Evolutionary conservation across 2,329 filamentous ascomycete species (phyloP).

Genomic region (Cladosporium sp.): DNA sequence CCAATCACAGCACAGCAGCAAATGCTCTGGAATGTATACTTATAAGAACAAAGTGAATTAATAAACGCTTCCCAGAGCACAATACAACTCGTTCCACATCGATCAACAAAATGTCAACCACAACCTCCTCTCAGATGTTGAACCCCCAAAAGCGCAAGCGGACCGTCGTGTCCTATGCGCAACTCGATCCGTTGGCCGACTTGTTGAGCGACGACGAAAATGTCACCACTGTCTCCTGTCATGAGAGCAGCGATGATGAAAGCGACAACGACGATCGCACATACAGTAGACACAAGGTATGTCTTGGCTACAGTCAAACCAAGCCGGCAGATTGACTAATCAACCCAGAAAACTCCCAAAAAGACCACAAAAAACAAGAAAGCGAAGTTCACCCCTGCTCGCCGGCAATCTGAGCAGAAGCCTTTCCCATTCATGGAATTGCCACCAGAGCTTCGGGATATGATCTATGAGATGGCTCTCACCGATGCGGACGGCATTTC

Average conservation of each 20-base stretch:
- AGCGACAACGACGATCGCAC: slow-evolving; percentile 8
- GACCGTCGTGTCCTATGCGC: slow-evolving; percentile 1
- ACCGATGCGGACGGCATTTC: slow-evolving; percentile 26
- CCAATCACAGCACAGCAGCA: not conserved
- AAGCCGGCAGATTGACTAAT: not conserved
- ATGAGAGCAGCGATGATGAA: not conserved
- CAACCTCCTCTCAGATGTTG: not conserved
- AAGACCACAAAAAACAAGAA: slow-evolving; percentile 19
- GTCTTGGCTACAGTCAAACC: too few relatives aligned
- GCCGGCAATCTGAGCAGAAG: slow-evolving; percentile 22
- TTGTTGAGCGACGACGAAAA: not conserved
- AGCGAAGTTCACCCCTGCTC: slow-evolving; percentile 12
- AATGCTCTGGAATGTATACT: not conserved
- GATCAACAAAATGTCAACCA: not conserved
- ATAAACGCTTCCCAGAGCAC: not conserved
- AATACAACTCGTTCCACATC: not conserved
- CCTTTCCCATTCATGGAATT: slow-evolving; percentile 31
- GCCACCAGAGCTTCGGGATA: slow-evolving; percentile 29
- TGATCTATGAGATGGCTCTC: slow-evolving; percentile 33
- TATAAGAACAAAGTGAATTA: not conserved
- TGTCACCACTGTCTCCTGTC: too few relatives aligned
- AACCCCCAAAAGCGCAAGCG: slow-evolving; percentile 7
- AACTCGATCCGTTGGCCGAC: not conserved
- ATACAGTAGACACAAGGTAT: slow-evolving; percentile 1
- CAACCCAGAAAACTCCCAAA: slow-evolving; percentile 10